Evolutionary conservation across 805 yeast species (phyloP).

Genomic region (Candida andamanensis): DNA sequence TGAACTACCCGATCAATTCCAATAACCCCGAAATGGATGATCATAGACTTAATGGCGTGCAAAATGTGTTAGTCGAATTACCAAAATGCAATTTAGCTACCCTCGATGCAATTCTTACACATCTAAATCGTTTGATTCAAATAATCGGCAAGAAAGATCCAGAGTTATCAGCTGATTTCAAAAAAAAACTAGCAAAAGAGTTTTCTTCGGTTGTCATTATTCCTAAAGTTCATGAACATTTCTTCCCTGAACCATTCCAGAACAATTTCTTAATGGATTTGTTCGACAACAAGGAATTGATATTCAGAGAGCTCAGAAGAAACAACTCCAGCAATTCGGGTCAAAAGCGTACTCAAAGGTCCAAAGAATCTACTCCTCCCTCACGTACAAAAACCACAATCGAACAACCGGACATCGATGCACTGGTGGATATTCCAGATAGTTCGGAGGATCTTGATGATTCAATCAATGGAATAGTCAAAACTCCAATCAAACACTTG

Average conservation of each 20-base stretch:
- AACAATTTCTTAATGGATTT: slow-evolving; percentile 57
- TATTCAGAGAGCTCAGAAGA: slow-evolving; percentile 59
- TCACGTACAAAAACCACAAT: not conserved
- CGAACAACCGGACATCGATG: slow-evolving; percentile 1
- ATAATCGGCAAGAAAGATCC: slow-evolving; percentile 39
- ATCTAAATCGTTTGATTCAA: slow-evolving; percentile 57
- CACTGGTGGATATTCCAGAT: slow-evolving; percentile 4
- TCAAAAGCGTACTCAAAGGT: not conserved
- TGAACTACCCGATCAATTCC: slow-evolving; percentile 28
- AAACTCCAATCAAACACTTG: no score
- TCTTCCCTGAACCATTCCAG: slow-evolving; percentile 54
- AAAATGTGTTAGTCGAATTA: slow-evolving; percentile 59
- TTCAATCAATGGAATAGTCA: not conserved
- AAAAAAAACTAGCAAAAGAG: slow-evolving; percentile 56
- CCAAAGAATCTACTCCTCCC: not conserved
- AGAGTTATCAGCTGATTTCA: slow-evolving; percentile 30
- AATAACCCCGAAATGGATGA: slow-evolving; percentile 32
- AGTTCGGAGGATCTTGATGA: slow-evolving; percentile 4
- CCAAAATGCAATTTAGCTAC: slow-evolving; percentile 73
- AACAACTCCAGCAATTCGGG: slow-evolving; percentile 14
- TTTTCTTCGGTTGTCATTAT: slow-evolving; percentile 25
- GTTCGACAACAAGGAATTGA: slow-evolving; percentile 50
- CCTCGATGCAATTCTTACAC: slow-evolving; percentile 73
- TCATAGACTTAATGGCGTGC: slow-evolving; percentile 56
- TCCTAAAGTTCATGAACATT: slow-evolving; percentile 17